Conservation (phyloP, 805 yeast genomes). For the Pichia exigua region DNA sequence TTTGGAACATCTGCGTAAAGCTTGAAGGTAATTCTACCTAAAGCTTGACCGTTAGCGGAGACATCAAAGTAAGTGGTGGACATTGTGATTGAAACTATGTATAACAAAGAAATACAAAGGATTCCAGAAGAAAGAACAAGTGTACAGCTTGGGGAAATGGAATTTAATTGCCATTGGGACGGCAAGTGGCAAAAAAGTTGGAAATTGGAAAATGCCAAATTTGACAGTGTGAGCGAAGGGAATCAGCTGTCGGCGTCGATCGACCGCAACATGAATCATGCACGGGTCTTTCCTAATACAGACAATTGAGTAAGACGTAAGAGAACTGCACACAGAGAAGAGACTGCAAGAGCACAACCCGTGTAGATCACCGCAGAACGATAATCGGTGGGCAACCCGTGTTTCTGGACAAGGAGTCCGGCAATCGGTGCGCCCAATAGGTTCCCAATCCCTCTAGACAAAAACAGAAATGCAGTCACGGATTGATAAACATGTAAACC, state of each 20-base stretch:
- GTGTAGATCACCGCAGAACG: not conserved
- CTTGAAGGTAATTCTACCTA: conserved; percentile 67
- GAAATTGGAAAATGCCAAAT: no score
- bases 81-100: conserved; percentile 19
- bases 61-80: conserved; percentile 36
- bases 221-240: no score
- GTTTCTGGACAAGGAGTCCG: not conserved
- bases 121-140: not conserved
- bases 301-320: not conserved
- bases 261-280: conserved; percentile 1
- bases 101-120: not conserved
- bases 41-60: conserved; percentile 31
- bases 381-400: not conserved
- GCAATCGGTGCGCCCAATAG: not conserved
- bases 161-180: not conserved
- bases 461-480: not conserved
- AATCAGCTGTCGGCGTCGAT: not conserved
- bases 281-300: not conserved
- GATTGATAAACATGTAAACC: not conserved
- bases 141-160: not conserved
- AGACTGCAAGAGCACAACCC: no score
- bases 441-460: not conserved
- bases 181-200: not conserved
- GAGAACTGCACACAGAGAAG: not conserved
- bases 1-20: conserved; percentile 86